A percentile compares a stretch with the other conserved stretches of the same genome.
Conservation (phyloP, 2,329 filamentous ascomycete species). For the Apiospora koreana region DNA sequence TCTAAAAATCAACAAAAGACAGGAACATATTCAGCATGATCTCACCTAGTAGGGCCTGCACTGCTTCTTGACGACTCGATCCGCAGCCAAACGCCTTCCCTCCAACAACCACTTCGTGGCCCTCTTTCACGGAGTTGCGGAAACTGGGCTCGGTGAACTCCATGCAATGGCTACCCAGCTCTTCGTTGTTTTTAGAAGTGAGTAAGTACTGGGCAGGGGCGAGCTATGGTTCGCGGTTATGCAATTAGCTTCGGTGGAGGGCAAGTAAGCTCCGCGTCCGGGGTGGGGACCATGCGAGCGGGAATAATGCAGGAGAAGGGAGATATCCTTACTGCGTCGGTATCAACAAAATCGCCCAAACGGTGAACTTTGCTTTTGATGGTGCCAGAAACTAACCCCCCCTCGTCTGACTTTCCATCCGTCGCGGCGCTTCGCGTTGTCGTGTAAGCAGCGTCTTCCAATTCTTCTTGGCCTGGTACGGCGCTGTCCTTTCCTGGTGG, state of each 20-base stretch:
- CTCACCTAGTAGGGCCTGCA: slow-evolving; percentile 38
- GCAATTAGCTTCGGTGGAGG: too few relatives aligned
- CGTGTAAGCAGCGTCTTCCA: too few relatives aligned
- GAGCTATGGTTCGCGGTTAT: slow-evolving; percentile 23
- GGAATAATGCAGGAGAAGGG: too few relatives aligned
- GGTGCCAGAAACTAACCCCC: too few relatives aligned
- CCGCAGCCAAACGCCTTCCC: slow-evolving; percentile 47
- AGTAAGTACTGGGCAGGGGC: slow-evolving; percentile 40
- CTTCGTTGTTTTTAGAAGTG: slow-evolving; percentile 30
- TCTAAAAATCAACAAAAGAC: too few relatives aligned
- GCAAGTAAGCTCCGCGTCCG: too few relatives aligned
- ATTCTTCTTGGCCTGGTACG: background rate
- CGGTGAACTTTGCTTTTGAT: slow-evolving; percentile 38
- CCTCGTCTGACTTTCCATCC: slow-evolving; percentile 3
- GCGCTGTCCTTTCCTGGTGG: slow-evolving; percentile 2
- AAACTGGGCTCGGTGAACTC: slow-evolving; percentile 42
- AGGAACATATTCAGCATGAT: too few relatives aligned
- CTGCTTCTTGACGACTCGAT: slow-evolving; percentile 45
- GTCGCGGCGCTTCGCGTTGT: too few relatives aligned
- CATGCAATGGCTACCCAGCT: slow-evolving; percentile 40
- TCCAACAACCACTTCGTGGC: slow-evolving; percentile 44
- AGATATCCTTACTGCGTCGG: slow-evolving; percentile 28
- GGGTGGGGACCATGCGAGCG: too few relatives aligned
- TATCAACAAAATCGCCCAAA: slow-evolving; percentile 48
- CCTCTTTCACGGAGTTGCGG: slow-evolving; percentile 35